Base-by-base conservation (phyloP, 1,284 basidiomycete genomes). In the Pseudozyma tsukubaensis region DNA sequence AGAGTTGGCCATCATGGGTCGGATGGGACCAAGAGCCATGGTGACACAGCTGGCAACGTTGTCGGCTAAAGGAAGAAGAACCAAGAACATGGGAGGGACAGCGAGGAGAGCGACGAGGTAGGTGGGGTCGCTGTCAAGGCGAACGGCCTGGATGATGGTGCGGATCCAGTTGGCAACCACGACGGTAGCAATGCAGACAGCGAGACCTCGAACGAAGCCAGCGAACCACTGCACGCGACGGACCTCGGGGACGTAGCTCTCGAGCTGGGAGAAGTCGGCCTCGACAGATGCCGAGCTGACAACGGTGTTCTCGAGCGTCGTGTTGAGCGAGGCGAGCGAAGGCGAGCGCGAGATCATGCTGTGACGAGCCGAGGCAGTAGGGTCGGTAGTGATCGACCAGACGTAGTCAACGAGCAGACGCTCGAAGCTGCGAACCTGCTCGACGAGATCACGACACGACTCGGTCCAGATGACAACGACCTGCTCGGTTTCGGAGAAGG, bases 391-490 rank as follows among this genome's bases (percentile, higher is more conserved):
- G 54, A 57, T 68, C 7, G 57, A 52, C 92, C 92, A 93, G 47
- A 93, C 89, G 59, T 93, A 89, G 76, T 91, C 89, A 86, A 93
- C 92, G 76, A 94, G 86, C 81, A 90, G 90, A 44, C 89, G 89
- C 75, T 93, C 91, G 74, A 93, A 90, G 63, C 90, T 90, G 56
- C 83, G 82, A 9, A 83, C 83, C 35, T 71, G 72, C 65, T 76
- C 55, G 43, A 66, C 59, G 35, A 58, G 50, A 50, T 74, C 90
- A 58, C 92, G 87, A 77, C 89, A 87, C 82, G 60, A 63, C 60
- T 93, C 92, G 5, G 90, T 89, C 92, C 92, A 94, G 39, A 91
- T 88, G 50, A 92, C 87, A 43, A 93, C 86, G 16, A 91, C 89
- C 34, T 89, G 88, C 78, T 93, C 91, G 79, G 91, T 89, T 42